phyloP scores from a whole-genome alignment of 345 rosid species.

The Acer campestre region DNA sequence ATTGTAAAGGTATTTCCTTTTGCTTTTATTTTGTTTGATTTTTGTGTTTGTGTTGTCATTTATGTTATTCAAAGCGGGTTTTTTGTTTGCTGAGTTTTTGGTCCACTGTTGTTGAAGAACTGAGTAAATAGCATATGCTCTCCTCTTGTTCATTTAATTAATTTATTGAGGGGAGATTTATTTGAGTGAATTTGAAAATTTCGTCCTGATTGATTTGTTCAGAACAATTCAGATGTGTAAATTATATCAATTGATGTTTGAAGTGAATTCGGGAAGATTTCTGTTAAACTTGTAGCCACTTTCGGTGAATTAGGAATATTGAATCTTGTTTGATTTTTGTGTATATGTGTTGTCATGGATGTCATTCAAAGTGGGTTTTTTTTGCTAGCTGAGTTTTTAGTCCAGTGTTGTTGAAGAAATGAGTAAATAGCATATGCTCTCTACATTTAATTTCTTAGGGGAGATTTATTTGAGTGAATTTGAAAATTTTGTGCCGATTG shows the following conservation, averaged over 20 bases:
- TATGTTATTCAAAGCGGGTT: too few relatives aligned
- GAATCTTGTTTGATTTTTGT: neutral
- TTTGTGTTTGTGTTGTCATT: neutral
- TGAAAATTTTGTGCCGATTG: neutral
- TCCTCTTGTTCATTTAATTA: neutral
- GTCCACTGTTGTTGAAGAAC: too few relatives aligned
- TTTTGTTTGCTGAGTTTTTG: too few relatives aligned
- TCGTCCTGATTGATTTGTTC: too few relatives aligned
- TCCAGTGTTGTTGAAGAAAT: neutral
- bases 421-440: too few relatives aligned
- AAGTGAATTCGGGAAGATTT: neutral
- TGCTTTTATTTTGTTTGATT: neutral
- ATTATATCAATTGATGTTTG: neutral
- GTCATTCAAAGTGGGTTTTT: too few relatives aligned
- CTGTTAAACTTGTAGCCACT: neutral
- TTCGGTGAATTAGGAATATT: neutral
- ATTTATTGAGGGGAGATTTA: neutral
- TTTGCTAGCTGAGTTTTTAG: neutral
- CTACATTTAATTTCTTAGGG: neutral
- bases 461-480: neutral
- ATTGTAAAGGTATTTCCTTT: constrained; percentile 62
- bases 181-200: neutral
- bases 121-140: too few relatives aligned
- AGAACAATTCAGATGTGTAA: neutral
- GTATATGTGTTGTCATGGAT: too few relatives aligned